Evolutionary conservation across 2,329 filamentous ascomycete species (phyloP).

Genomic region (Blastomyces gilchristii): DNA sequence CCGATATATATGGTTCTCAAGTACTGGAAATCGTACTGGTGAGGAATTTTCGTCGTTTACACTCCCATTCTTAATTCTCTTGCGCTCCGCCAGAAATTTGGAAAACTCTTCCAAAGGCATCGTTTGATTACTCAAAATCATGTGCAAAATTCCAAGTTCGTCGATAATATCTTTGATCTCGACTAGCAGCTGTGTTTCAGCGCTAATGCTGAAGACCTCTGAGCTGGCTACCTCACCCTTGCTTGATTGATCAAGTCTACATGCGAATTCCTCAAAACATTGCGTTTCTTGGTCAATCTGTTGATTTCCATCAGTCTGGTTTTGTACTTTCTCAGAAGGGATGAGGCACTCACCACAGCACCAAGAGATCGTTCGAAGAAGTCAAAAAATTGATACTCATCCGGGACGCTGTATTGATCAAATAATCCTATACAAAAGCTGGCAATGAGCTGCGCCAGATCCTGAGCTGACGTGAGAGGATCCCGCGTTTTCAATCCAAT

Average conservation of each 20-base stretch:
- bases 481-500: constrained; percentile 33
- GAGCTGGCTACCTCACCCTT: constrained; percentile 21
- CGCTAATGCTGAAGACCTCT: constrained; percentile 43
- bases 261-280: constrained; percentile 7
- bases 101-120: constrained; percentile 10
- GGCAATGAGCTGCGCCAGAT: constrained; percentile 53
- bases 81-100: constrained; percentile 25
- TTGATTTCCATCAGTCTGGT: neutral
- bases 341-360: constrained; percentile 21
- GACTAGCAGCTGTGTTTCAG: constrained; percentile 50
- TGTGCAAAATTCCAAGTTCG: constrained; percentile 45
- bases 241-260: neutral
- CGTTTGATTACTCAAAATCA: constrained; percentile 35
- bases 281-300: constrained; percentile 24
- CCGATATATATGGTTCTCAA: constrained; percentile 25
- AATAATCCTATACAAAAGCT: constrained; percentile 51
- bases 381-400: constrained; percentile 44
- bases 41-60: constrained; percentile 4
- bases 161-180: constrained; percentile 60
- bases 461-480: constrained; percentile 51
- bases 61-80: constrained; percentile 14
- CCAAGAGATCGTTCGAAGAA: constrained; percentile 59
- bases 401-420: constrained; percentile 46
- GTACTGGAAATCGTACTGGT: constrained; percentile 20
- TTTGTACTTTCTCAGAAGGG: neutral